A percentile compares a stretch with the other conserved stretches of the same genome.
Evolutionary conservation across 768 basidiomycete species (phyloP).

Genomic region (Strobilomyces dryophilus): DNA sequence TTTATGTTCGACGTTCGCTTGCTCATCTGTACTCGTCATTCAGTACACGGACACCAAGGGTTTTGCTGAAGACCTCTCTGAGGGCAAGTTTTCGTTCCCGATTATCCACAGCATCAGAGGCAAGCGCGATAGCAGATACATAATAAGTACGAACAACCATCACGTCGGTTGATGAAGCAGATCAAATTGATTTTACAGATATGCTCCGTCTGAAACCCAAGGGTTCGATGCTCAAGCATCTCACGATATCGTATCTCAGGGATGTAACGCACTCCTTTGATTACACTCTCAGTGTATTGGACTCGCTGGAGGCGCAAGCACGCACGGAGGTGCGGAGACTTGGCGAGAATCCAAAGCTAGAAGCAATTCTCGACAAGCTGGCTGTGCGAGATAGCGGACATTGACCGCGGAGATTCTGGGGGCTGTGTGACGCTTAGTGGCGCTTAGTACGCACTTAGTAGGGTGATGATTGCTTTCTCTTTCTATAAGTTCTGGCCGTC

Average conservation of each 20-base stretch:
- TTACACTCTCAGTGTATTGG: constrained; percentile 74
- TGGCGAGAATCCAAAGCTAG: constrained; percentile 71
- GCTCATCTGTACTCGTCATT: not conserved
- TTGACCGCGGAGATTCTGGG: too few relatives aligned
- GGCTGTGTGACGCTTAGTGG: too few relatives aligned
- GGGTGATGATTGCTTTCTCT: too few relatives aligned
- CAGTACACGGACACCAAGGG: constrained; percentile 84
- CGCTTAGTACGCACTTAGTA: too few relatives aligned
- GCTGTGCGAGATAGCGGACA: constrained; percentile 17
- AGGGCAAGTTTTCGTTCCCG: constrained; percentile 98
- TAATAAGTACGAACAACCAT: constrained; percentile 67
- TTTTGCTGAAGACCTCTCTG: constrained; percentile 90
- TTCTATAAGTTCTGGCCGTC: too few relatives aligned
- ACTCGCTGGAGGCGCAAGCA: constrained; percentile 63
- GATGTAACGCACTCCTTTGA: constrained; percentile 79
- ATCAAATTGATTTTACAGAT: constrained; percentile 42
- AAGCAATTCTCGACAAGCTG: constrained; percentile 52
- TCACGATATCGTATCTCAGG: constrained; percentile 76
- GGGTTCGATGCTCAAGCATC: constrained; percentile 74
- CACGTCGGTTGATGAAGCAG: not conserved
- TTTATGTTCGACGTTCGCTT: too few relatives aligned
- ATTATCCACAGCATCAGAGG: constrained; percentile 86
- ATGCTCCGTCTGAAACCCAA: constrained; percentile 86
- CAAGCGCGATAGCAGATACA: constrained; percentile 68
- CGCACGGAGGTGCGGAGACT: constrained; percentile 62